Evolutionary conservation across 257 asterid species (phyloP).

Genomic region (Scutellaria minor): DNA sequence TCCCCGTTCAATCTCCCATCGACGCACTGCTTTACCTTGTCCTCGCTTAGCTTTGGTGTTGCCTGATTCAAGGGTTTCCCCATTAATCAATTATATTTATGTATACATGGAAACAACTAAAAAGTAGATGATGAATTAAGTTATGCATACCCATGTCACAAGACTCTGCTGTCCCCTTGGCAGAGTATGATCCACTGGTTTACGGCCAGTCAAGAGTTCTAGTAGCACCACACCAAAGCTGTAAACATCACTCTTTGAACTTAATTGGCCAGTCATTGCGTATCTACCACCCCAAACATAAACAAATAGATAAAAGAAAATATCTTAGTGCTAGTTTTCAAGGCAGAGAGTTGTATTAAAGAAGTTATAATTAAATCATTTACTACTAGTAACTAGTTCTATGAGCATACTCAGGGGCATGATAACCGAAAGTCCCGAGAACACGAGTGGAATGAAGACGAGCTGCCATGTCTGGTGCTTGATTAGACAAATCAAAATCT

Average conservation of each 20-base stretch:
- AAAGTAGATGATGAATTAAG: neutral
- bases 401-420: constrained; percentile 76
- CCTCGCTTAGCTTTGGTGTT: constrained; percentile 76
- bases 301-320: neutral
- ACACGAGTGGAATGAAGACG: constrained; percentile 90
- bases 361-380: neutral
- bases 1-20: constrained; percentile 62
- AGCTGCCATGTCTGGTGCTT: constrained; percentile 84
- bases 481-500: constrained; percentile 79
- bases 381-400: constrained; percentile 12
- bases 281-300: constrained; percentile 47
- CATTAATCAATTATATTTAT: constrained; percentile 19
- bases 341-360: neutral
- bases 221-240: constrained; percentile 85
- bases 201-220: constrained; percentile 80
- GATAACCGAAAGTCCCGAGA: constrained; percentile 87
- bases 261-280: constrained; percentile 89
- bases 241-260: constrained; percentile 76
- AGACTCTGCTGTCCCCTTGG: constrained; percentile 87
- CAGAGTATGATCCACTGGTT: constrained; percentile 76
- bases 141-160: constrained; percentile 70
- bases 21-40: constrained; percentile 74
- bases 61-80: constrained; percentile 54
- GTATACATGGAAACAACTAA: constrained; percentile 1
- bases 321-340: constrained; percentile 1